Base-by-base conservation (phyloP, 768 basidiomycete genomes). In the Hysterangium stoloniferum region DNA sequence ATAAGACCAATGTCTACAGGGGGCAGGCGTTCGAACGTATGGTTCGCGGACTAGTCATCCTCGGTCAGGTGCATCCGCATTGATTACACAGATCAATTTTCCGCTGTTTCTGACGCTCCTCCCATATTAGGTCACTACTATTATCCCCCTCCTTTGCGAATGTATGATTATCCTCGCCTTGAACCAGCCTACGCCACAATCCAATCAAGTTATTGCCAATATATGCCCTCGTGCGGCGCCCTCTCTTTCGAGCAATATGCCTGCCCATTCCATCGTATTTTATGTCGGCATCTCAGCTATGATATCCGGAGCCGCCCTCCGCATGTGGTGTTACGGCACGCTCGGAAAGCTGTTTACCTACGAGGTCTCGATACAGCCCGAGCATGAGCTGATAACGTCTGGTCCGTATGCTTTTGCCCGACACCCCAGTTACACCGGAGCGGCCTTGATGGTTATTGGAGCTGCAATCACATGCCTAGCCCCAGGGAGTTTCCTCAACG, bases 261-360 rank as follows among this genome's bases (percentile, higher is more conserved):
- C 36, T 61, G 47, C 17, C 37, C 70, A 1, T 71, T 42, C 77
- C 0, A 71, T 73, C 0, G 44, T 69, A n/a, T 77, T 78, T 60
- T 38, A 73, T 34, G 56, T 68, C 8, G 78, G 78, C 3, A 67
- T 74, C 36, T 42, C 73, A 35, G 63, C 70, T 20, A 70, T 71
- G 50, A 56, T 69, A 3, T 56, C 70, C 1, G 77, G 77, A 2
- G 63, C 70, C 52, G 66, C 70, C 60, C 70, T 78, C 55, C 76
- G 78, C 33, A 59, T 77, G 15, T 72, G 68, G 55, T 79, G 78
- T 57, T 80, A 76, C 71, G 65, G 62, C 48, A 68, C 73, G 20
- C 74, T 80, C 19, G 78, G 77, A 2, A 59, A 67, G 1, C 62
- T 78, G 49, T 80, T 80, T 66, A 79, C 78, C 0, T 80, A 79